These are phyloP conservation scores for Tetrastigma voinierianum DNA, from an alignment of 164 flowering plant species.

Conservation along the genomic window DNA sequence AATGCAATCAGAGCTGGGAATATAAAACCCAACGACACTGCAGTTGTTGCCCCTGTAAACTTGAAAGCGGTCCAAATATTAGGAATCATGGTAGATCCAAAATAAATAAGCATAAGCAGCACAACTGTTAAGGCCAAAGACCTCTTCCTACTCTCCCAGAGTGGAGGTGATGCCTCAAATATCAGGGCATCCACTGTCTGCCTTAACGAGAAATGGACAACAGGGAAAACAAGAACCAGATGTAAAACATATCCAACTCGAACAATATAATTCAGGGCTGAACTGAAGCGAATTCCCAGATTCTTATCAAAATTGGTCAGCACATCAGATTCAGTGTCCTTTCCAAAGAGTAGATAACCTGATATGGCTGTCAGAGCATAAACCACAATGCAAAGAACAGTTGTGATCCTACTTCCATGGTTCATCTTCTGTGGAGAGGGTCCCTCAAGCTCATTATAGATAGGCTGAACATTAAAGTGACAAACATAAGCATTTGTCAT, in stretches of 20 bases:
- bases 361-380: slow-evolving; percentile 81
- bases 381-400: slow-evolving; percentile 62
- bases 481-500: slow-evolving; percentile 95
- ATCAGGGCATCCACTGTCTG: slow-evolving; percentile 82
- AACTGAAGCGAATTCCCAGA: slow-evolving; percentile 77
- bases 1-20: slow-evolving; percentile 85
- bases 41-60: slow-evolving; percentile 97
- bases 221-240: slow-evolving; percentile 89
- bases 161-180: slow-evolving; percentile 66
- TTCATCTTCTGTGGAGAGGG: slow-evolving; percentile 89
- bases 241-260: slow-evolving; percentile 87
- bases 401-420: slow-evolving; percentile 75
- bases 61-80: slow-evolving; percentile 97
- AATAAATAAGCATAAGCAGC: slow-evolving; percentile 57
- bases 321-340: slow-evolving; percentile 80
- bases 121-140: slow-evolving; percentile 57
- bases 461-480: slow-evolving; percentile 92
- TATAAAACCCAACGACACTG: slow-evolving; percentile 85
- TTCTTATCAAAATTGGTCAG: slow-evolving; percentile 85
- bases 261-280: slow-evolving; percentile 70
- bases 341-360: slow-evolving; percentile 85
- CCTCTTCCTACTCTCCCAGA: slow-evolving; percentile 79
- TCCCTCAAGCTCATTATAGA: slow-evolving; percentile 90
- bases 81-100: slow-evolving; percentile 88
- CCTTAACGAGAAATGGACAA: slow-evolving; percentile 84